Evolutionary conservation across 805 yeast species (phyloP), one percentile per base, ranked within the genome.

Genomic region (Yamadazyma akitaensis): DNA sequence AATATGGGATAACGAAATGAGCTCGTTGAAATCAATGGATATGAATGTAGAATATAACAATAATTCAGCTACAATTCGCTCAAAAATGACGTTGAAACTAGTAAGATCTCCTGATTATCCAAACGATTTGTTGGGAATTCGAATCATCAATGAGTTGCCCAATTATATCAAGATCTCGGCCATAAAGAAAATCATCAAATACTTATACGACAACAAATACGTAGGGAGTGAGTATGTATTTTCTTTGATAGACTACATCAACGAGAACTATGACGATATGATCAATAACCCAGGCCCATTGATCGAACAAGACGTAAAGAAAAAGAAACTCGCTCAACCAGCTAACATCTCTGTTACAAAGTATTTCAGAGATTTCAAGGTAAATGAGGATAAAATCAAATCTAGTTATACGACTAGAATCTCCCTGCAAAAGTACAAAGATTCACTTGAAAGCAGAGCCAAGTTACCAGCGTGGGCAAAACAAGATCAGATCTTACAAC

Each of bases 381-480:
- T 37, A 33, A 47, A 40, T 41, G 48, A 7, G 33, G 49, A 41
- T 6, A 40, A 32, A 38, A 25, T 43, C 45, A 78, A 51, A 45
- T 49, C 0, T 4, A 35, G 42, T 26, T 47, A 44, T 47, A 17
- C 69, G 75, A 46, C 47, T 58, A n/a, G 49, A 55, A 5, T 56
- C 70, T 0, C 26, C 51, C 0, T n/a, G 12, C 10, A 26, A 9
- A 70, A 65, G 38, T 72, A 77, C 51, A 56, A 67, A 34, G 42
- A 53, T 2, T 65, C 73, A 5, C 37, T 80, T 4, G 46, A 55
- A 2, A 61, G 67, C 10, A 76, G 98, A 54, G 53, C 75, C 9
- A 62, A 64, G 8, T 67, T 92, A 28, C 98, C 99, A 0, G 98
- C 98, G 0, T 92, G 96, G 96, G 62, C 69, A 12, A 85, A 83